phyloP scores from a whole-genome alignment of 2,329 filamentous ascomycete species.

The Madurella fahalii region DNA sequence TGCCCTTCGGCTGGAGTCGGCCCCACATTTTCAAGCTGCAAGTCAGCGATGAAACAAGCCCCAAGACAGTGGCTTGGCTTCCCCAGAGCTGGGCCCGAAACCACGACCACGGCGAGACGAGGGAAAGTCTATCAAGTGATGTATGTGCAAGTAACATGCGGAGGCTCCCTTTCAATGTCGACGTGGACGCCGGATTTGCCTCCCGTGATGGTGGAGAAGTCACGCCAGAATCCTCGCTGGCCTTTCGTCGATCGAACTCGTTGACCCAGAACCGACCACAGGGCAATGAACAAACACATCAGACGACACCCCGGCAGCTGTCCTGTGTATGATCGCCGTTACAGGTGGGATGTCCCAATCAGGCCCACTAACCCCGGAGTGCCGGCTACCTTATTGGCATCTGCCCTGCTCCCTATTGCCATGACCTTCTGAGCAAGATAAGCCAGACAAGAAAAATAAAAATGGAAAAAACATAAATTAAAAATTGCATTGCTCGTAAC shows the following conservation, averaged over 20 bases:
- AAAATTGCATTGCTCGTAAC: too few relatives aligned
- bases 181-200: too few relatives aligned
- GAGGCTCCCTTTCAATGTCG: too few relatives aligned
- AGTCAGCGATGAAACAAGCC: conserved; percentile 13
- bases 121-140: too few relatives aligned
- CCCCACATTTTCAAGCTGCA: neutral
- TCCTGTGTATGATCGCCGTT: conserved; percentile 20
- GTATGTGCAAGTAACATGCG: too few relatives aligned
- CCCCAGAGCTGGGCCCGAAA: neutral
- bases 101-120: neutral
- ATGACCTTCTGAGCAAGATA: too few relatives aligned
- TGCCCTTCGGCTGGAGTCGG: neutral
- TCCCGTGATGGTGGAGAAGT: too few relatives aligned
- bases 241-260: neutral
- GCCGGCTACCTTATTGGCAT: neutral
- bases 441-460: too few relatives aligned
- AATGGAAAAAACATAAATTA: too few relatives aligned
- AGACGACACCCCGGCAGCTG: neutral
- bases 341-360: neutral
- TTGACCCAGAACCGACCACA: neutral
- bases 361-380: neutral
- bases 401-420: too few relatives aligned
- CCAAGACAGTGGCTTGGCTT: neutral
- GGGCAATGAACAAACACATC: neutral
- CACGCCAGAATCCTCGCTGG: neutral